phyloP scores from a whole-genome alignment of 805 yeast species.

The Ogataea naganishii region DNA sequence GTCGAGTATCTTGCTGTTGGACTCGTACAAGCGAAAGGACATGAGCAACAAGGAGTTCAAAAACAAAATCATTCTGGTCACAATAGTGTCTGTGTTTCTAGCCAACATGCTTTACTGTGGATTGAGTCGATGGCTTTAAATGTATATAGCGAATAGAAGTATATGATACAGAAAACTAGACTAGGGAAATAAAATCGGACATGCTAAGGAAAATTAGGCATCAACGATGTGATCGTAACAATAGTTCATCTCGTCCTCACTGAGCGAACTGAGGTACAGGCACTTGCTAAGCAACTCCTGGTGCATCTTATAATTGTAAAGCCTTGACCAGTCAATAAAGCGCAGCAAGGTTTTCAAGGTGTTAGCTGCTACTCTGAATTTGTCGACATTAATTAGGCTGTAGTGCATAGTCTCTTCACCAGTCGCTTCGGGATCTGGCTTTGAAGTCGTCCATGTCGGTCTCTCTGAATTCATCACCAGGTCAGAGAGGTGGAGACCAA shows the following conservation, averaged over 20 bases:
- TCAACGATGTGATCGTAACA: constrained; percentile 19
- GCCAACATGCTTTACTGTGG: not conserved
- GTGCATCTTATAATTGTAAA: constrained; percentile 48
- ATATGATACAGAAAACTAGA: not conserved
- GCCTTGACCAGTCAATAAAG: constrained; percentile 76
- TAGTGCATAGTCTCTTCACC: constrained; percentile 17
- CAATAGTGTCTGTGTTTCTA: constrained; percentile 4
- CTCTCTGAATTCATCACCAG: constrained; percentile 65
- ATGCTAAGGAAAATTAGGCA: constrained; percentile 4
- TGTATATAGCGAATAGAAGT: not conserved
- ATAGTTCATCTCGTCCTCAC: constrained; percentile 61
- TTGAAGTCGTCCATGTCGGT: constrained; percentile 33
- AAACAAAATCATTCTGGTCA: constrained; percentile 6
- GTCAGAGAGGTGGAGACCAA: constrained; percentile 80
- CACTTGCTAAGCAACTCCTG: constrained; percentile 74
- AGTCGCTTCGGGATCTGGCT: constrained; percentile 3
- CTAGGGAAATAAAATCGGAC: not conserved
- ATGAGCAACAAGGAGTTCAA: constrained; percentile 6
- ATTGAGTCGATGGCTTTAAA: not conserved
- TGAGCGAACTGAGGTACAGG: constrained; percentile 65
- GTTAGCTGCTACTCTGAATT: constrained; percentile 66
- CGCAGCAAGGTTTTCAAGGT: constrained; percentile 71
- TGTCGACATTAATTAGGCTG: constrained; percentile 62
- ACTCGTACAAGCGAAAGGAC: constrained; percentile 10
- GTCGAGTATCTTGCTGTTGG: constrained; percentile 9